Percentiles rank a stretch among this genome's conserved stretches.
Conservation (phyloP, 2,329 filamentous ascomycete genomes). For the Colletotrichum coccodes region DNA sequence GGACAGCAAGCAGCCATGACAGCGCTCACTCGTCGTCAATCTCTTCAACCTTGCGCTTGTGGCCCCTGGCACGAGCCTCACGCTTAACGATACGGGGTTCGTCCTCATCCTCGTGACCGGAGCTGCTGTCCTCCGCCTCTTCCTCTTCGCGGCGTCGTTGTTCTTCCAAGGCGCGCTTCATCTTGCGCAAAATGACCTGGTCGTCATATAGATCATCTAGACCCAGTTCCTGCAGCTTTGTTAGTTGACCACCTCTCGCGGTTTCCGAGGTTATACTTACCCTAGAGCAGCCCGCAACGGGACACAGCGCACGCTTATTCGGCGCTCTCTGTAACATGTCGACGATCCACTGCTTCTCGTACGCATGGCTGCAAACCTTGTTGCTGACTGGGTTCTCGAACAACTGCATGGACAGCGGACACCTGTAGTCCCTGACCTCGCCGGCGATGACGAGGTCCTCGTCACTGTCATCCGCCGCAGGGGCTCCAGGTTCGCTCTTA, state of each 20-base stretch:
- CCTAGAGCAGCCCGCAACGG: slow-evolving; percentile 71
- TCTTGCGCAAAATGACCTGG: slow-evolving; percentile 64
- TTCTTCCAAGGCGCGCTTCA: slow-evolving; percentile 59
- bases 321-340: slow-evolving; percentile 58
- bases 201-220: slow-evolving; percentile 66
- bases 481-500: slow-evolving; percentile 43
- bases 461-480: slow-evolving; percentile 62
- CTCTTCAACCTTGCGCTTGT: slow-evolving; percentile 18
- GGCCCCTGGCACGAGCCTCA: neutral
- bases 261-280: slow-evolving; percentile 45
- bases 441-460: slow-evolving; percentile 76
- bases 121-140: slow-evolving; percentile 47
- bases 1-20: neutral
- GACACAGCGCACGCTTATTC: slow-evolving; percentile 63
- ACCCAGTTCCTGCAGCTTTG: slow-evolving; percentile 54
- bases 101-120: slow-evolving; percentile 2
- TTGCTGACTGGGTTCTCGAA: slow-evolving; percentile 76
- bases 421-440: slow-evolving; percentile 73
- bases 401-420: slow-evolving; percentile 72
- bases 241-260: slow-evolving; percentile 8
- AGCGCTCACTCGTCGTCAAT: slow-evolving; percentile 29
- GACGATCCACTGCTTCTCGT: slow-evolving; percentile 73
- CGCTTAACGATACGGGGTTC: slow-evolving; percentile 12
- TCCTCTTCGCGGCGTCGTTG: slow-evolving; percentile 57
- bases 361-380: slow-evolving; percentile 75